Percentiles rank a stretch among this genome's conserved stretches.
These are phyloP conservation scores for Verticillium tricorpus DNA, from an alignment of 2,329 filamentous ascomycete genomes.

Conservation along the genomic window DNA sequence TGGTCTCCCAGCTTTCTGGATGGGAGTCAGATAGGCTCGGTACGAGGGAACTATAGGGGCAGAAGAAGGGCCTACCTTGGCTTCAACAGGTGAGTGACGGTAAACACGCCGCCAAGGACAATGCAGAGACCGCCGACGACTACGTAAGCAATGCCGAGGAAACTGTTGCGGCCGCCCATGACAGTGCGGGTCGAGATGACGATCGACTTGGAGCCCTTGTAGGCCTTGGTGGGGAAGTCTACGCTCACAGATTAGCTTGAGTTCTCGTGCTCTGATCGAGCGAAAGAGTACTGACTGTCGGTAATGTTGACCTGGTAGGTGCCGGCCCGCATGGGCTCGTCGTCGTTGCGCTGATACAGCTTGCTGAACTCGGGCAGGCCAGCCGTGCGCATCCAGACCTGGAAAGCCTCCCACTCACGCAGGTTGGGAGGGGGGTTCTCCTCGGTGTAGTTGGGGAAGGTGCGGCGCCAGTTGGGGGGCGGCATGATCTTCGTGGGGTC, in stretches of 20 bases:
- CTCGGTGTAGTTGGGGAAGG: slow-evolving; percentile 61
- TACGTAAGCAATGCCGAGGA: slow-evolving; percentile 93
- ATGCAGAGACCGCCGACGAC: slow-evolving; percentile 93
- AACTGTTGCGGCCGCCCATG: slow-evolving; percentile 92
- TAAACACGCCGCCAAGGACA: slow-evolving; percentile 81
- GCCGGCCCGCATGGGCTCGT: slow-evolving; percentile 60
- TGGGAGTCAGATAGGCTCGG: neutral
- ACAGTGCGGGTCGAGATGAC: slow-evolving; percentile 85
- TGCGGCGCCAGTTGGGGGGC: slow-evolving; percentile 77
- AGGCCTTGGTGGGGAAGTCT: slow-evolving; percentile 79
- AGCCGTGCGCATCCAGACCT: slow-evolving; percentile 98
- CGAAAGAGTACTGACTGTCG: slow-evolving; percentile 58
- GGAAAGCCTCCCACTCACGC: slow-evolving; percentile 75
- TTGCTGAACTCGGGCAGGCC: slow-evolving; percentile 94
- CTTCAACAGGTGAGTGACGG: slow-evolving; percentile 83
- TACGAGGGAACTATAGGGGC: neutral
- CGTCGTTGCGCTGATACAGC: slow-evolving; percentile 79
- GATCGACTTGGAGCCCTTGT: slow-evolving; percentile 84
- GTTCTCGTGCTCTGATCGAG: neutral
- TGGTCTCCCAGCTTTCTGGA: slow-evolving; percentile 92
- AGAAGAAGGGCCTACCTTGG: slow-evolving; percentile 57
- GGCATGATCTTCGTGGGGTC: slow-evolving; percentile 63
- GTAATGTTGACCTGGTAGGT: slow-evolving; percentile 73
- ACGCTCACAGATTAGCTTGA: slow-evolving; percentile 6
- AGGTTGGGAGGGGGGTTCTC: slow-evolving; percentile 66